phyloP scores from a whole-genome alignment of 495 filamentous ascomycete species.

The Annulohypoxylon bovei region DNA sequence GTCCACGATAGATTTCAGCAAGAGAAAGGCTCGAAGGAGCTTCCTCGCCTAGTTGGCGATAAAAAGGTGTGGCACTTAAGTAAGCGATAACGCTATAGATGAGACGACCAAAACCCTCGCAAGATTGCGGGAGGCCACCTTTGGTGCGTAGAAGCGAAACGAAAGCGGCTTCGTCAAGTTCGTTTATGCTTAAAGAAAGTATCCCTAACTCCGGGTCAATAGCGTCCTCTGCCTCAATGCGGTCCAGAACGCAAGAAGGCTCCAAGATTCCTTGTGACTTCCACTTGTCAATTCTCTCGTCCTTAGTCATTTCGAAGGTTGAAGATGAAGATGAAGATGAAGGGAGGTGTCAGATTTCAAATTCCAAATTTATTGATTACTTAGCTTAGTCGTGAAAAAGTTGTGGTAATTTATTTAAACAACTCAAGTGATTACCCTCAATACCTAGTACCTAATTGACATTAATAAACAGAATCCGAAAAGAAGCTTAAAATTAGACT shows the following conservation, averaged over 20 bases:
- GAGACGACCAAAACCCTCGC: background rate
- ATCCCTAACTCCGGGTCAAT: background rate
- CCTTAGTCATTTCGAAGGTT: background rate
- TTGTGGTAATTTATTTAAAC: background rate
- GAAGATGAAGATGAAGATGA: background rate
- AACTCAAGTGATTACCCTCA: background rate
- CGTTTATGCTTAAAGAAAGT: background rate
- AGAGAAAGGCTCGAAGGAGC: background rate
- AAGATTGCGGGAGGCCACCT: background rate
- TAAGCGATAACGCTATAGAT: background rate
- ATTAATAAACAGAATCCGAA: background rate
- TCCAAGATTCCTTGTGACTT: background rate
- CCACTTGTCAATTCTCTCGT: background rate
- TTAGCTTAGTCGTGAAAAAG: background rate
- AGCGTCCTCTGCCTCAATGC: background rate
- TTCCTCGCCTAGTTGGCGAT: background rate
- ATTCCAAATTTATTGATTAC: background rate
- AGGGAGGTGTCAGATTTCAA: background rate
- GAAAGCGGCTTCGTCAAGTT: background rate
- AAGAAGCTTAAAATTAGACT: background rate
- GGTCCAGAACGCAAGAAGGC: background rate
- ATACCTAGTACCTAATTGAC: background rate
- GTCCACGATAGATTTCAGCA: background rate
- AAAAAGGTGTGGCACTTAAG: background rate
- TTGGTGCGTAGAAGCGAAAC: background rate